Evolutionary conservation across 2,329 filamentous ascomycete species (phyloP), one percentile per base, ranked within the genome.

Genomic region (Colletotrichum siamense): DNA sequence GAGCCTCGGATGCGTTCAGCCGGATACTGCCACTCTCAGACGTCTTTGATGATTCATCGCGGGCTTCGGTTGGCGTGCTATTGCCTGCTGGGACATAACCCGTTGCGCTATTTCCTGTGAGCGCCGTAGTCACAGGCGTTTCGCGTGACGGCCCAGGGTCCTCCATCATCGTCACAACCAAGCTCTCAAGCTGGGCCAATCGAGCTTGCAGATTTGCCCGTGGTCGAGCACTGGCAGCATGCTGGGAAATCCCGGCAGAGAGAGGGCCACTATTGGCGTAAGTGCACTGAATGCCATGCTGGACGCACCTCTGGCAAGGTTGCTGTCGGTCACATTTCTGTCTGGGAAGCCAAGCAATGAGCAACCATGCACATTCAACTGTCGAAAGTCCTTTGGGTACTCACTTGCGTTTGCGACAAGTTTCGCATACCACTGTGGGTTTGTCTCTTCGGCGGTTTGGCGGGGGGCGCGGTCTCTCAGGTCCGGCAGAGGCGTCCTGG

Each of bases 361-460:
- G 30, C 5, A 22, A 64, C 30, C 2, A 64, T 39, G 22, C 18
- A 15, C 8, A 63, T 30, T 64, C 30, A 16, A 28, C 7, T n/a
- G 24, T 22, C 39, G 13, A 28, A 15, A 10, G 32, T 22, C 18
- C 24, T 16, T 16, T 0, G 39, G 16, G 16, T 28, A 24, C 80
- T 79, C 77, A 85, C 84, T 85, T 85, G 55, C 84, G 80, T 26
- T 79, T 79, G 12, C 84, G 77, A 75, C 84, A 86, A 18, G 79
- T 76, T 52, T 82, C 82, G 75, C 84, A 86, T 2, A 83, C 84
- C 6, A 85, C 78, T 66, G 83, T 81, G 7, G 78, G 80, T 62
- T 84, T 83, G n/a, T 85, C 83, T 52, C 84, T 78, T 12, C 82
- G 81, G 15, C 83, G 81, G 62, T 79, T 81, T 24, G 75, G 68